These are phyloP conservation scores for Daldinia sp. DNA, from an alignment of 2,329 filamentous ascomycete species.

Conservation along the genomic window DNA sequence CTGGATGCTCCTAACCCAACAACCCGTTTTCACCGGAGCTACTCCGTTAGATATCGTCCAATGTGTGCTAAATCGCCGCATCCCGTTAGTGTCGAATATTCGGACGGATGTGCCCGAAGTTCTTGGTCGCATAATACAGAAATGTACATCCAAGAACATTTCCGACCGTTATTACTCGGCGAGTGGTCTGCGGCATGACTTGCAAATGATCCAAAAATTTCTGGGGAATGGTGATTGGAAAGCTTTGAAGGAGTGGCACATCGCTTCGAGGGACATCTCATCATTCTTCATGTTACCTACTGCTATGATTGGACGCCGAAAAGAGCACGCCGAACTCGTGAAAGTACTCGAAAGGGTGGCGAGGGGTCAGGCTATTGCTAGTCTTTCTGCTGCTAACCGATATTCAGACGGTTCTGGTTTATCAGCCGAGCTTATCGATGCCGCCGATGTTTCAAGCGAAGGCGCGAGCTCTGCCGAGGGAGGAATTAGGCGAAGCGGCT, in stretches of 20 bases:
- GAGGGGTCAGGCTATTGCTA: conserved; percentile 68
- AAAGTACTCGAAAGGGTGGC: conserved; percentile 82
- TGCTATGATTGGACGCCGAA: conserved; percentile 81
- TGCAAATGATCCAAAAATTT: conserved; percentile 78
- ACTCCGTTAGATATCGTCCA: conserved; percentile 92
- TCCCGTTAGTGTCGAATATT: conserved; percentile 80
- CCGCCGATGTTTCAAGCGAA: conserved; percentile 69
- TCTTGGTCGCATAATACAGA: conserved; percentile 85
- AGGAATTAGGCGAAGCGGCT: conserved; percentile 61
- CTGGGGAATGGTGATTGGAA: conserved; percentile 79
- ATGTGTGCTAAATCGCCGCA: conserved; percentile 82
- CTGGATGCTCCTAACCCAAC: conserved; percentile 85
- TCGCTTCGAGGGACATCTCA: conserved; percentile 87
- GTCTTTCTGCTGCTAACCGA: conserved; percentile 58
- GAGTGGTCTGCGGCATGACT: conserved; percentile 85
- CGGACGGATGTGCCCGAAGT: conserved; percentile 87
- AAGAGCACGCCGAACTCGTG: conserved; percentile 77
- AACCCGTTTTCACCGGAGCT: conserved; percentile 82
- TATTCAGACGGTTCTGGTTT: conserved; percentile 67
- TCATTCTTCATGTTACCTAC: conserved; percentile 91
- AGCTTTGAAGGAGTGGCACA: conserved; percentile 78
- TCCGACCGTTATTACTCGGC: conserved; percentile 90
- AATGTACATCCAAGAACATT: conserved; percentile 91
- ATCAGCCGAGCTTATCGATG: conserved; percentile 63
- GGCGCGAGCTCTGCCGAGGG: conserved; percentile 69